These are phyloP conservation scores for Ceratocystiopsis sp. DNA, from an alignment of 2,329 filamentous ascomycete genomes.

Conservation along the genomic window DNA sequence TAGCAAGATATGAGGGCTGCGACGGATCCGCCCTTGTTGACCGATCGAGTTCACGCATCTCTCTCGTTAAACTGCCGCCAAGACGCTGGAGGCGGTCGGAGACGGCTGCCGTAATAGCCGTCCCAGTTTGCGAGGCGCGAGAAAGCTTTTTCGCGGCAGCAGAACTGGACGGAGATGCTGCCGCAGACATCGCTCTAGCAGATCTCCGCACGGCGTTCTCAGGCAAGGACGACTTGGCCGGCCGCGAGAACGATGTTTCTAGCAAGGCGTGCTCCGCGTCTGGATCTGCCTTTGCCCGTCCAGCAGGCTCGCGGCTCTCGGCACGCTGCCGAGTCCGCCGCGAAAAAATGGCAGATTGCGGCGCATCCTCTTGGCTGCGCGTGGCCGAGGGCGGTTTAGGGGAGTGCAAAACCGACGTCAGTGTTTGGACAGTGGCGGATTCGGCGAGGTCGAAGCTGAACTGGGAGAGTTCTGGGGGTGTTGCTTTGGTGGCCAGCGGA, in stretches of 20 bases:
- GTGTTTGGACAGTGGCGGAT: conserved; percentile 22
- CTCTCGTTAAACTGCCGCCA: conserved; percentile 5
- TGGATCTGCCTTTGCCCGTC: conserved; percentile 14
- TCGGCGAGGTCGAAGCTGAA: conserved; percentile 53
- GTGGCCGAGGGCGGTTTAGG: neutral
- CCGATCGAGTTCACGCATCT: too few relatives aligned
- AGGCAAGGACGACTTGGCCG: conserved; percentile 7
- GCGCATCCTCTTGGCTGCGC: conserved; percentile 5
- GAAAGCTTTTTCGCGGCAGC: conserved; percentile 16
- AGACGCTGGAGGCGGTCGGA: conserved; percentile 24
- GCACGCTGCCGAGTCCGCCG: neutral
- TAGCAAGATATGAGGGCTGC: conserved; percentile 24
- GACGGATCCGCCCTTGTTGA: neutral
- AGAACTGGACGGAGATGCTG: conserved; percentile 17
- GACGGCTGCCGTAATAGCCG: conserved; percentile 15
- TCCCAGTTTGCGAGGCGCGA: conserved; percentile 14
- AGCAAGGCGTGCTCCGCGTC: conserved; percentile 16
- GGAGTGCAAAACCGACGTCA: conserved; percentile 12
- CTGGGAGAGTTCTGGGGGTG: conserved; percentile 59
- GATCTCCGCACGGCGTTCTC: conserved; percentile 16
- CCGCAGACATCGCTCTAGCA: conserved; percentile 16
- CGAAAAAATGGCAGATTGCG: neutral
- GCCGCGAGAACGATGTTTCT: too few relatives aligned
- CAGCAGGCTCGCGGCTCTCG: neutral
- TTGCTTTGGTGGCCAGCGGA: conserved; percentile 68